A percentile compares a stretch with the other conserved stretches of the same genome.
phyloP scores from a whole-genome alignment of 345 rosid species.

The Populus nigra region DNA sequence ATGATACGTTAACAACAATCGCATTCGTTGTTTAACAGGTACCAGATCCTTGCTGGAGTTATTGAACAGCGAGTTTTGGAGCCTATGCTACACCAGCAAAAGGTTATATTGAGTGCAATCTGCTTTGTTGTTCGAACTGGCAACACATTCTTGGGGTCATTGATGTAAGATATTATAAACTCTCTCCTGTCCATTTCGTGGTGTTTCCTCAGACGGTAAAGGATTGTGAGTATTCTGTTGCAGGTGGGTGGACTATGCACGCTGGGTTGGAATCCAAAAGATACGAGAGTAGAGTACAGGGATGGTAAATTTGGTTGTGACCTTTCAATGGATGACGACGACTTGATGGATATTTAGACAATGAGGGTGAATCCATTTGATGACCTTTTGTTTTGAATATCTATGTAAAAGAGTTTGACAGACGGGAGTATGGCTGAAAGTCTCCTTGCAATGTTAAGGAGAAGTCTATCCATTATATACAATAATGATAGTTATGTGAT shows the following conservation, averaged over 20 bases:
- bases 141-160: conserved; percentile 91
- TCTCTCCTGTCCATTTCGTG: background rate
- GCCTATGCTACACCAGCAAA: conserved; percentile 87
- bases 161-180: conserved; percentile 57
- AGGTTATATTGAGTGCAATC: conserved; percentile 64
- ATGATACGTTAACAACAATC: background rate
- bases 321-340: background rate
- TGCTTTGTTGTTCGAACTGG: conserved; percentile 96
- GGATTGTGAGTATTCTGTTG: background rate
- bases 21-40: conserved; percentile 45
- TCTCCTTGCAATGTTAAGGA: too few species aligned
- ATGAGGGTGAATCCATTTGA: background rate
- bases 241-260: conserved; percentile 99
- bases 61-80: conserved; percentile 88
- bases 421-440: too few species aligned
- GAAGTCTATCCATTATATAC: too few species aligned
- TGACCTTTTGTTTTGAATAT: conserved; percentile 1
- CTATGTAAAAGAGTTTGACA: too few species aligned
- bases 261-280: conserved; percentile 84
- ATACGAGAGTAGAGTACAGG: conserved; percentile 5
- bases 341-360: background rate
- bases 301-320: background rate
- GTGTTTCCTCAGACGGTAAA: background rate
- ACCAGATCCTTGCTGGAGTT: conserved; percentile 92
- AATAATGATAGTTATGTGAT: too few species aligned